Evolutionary conservation across 176 grass and related monocot species (phyloP).

Genomic region (Musa beccarii): DNA sequence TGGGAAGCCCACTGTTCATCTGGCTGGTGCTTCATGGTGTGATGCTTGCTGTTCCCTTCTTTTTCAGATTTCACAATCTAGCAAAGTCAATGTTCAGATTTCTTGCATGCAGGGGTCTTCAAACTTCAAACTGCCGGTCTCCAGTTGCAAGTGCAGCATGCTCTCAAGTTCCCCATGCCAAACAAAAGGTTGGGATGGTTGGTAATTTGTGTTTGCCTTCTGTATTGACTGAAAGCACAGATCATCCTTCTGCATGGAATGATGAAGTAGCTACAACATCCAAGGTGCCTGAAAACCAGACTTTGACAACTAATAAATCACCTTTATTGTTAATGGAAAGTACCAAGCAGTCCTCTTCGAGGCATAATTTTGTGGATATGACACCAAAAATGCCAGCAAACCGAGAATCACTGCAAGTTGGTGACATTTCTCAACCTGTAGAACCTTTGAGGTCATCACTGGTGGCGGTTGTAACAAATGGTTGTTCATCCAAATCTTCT

Average conservation of each 20-base stretch:
- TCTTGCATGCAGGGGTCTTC: conserved; percentile 47
- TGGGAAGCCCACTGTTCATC: conserved; percentile 55
- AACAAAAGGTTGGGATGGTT: conserved; percentile 52
- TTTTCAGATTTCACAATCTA: no score
- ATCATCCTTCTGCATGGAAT: conserved; percentile 15
- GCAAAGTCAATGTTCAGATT: conserved; percentile 1
- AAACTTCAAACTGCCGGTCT: conserved; percentile 40
- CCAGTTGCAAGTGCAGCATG: conserved; percentile 28
- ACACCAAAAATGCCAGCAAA: conserved; percentile 35
- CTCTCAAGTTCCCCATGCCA: conserved; percentile 29
- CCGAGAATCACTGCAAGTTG: conserved; percentile 21
- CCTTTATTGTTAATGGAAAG: conserved; percentile 34
- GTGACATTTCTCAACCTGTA: conserved; percentile 40
- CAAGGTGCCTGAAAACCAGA: not conserved
- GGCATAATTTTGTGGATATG: conserved; percentile 68
- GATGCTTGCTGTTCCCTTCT: not conserved
- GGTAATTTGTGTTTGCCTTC: conserved; percentile 30
- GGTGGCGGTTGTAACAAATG: conserved; percentile 42
- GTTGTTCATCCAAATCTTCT: conserved; percentile 56
- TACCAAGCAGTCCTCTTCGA: conserved; percentile 46
- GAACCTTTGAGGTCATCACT: conserved; percentile 35
- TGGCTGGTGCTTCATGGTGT: conserved; percentile 77
- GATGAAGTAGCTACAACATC: not conserved
- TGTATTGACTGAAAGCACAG: conserved; percentile 32
- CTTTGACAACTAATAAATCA: not conserved